Conservation (phyloP, 345 rosid genomes). For the Eucalyptus melliodora region DNA sequence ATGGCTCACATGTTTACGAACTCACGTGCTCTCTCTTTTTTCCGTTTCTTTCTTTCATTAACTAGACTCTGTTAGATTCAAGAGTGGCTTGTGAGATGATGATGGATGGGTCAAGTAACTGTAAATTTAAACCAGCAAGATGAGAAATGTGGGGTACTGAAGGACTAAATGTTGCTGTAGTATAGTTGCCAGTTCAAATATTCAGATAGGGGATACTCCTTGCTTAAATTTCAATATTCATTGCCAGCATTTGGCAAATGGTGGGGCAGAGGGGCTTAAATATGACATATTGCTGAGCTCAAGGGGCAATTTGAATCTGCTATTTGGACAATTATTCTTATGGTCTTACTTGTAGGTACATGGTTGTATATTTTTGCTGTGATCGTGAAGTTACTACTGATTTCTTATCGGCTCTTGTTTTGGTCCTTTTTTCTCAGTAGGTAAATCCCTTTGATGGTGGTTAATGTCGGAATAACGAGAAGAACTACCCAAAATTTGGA, state of each 20-base stretch:
- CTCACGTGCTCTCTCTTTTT: not conserved
- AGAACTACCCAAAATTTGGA: not conserved
- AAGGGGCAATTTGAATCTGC: not conserved
- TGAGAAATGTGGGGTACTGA: not conserved
- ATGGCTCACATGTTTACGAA: not conserved
- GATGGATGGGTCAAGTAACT: not conserved
- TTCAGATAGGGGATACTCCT: not conserved
- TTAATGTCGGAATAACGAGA: not conserved
- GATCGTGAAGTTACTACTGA: not conserved
- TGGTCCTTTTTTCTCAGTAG: not conserved
- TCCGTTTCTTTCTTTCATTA: not conserved
- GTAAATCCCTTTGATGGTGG: not conserved
- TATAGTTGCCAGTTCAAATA: not conserved
- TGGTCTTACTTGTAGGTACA: not conserved
- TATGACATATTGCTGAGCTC: not conserved
- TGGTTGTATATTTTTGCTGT: not conserved
- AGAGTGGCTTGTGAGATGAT: not conserved
- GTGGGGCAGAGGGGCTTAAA: not conserved
- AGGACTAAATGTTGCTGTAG: not conserved
- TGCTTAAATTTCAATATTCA: not conserved
- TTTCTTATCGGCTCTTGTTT: not conserved
- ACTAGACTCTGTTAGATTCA: not conserved
- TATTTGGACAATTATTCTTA: not conserved
- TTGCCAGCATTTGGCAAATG: not conserved
- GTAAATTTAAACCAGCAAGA: not conserved